Evolutionary conservation across 441 rosid species (phyloP), one percentile per base, ranked within the genome.

Genomic region (Populus hybrid): DNA sequence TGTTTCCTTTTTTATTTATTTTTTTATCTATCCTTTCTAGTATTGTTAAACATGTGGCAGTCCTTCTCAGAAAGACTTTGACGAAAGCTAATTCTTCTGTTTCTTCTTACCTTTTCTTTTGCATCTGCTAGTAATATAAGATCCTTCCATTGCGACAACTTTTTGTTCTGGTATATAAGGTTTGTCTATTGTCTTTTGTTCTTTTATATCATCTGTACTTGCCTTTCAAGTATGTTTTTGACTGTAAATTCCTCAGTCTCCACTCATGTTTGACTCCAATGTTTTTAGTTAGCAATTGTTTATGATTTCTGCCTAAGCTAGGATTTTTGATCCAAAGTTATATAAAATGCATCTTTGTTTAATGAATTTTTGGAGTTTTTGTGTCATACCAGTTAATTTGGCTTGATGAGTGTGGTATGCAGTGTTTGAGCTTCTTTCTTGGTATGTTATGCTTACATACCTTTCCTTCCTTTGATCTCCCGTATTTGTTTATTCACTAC

Each of bases 1-100:
- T 67, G 66, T 64, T 59, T 79, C 57, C 67, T 70, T 64, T 82
- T 24, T 24, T 24, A 24, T n/a, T 24, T 24, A 24, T 24, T 24
- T 24, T 40, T 67, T 73, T 9, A 19, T 5, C 14, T 67, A 72
- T 77, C 69, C 67, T 34, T 30, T 73, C 26, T 70, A 53, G 12
- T 76, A 71, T 28, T 57, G 10, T 75, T 75, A 35, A 12, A 36
- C 35, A 11, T 65, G 40, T 50, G 57, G 75, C 40, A 24, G 50
- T 30, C 38, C 19, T 36, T 61, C 12, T 8, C 59, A 34, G 40
- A 67, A 32, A 50, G 14, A 12, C 38, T 71, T 73, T 50, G 19
- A 35, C 61, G 72, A 63, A 70, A 28, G 21, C 32, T 30, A 2
- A 50, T 19, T 26, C 71, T 75, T 71, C 26, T 21, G 5, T 67